phyloP scores from a whole-genome alignment of 2,329 filamentous ascomycete species.

The Thermothelomyces thermophilus region DNA sequence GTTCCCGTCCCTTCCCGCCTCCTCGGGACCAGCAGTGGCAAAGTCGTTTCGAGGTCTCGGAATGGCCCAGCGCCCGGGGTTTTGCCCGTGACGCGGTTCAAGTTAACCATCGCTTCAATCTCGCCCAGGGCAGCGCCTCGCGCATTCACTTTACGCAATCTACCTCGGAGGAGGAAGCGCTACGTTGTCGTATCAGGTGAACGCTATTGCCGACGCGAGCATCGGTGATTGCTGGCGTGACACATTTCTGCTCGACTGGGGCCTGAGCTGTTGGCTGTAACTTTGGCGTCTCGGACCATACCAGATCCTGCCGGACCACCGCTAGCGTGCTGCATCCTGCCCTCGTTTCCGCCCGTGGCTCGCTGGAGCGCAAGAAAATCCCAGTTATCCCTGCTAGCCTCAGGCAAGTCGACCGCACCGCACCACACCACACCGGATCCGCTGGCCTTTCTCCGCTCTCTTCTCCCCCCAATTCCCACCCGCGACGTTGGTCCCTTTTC shows the following conservation, averaged over 20 bases:
- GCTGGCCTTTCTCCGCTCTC: constrained; percentile 16
- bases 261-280: not conserved
- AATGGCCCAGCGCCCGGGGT: not conserved
- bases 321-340: constrained; percentile 26
- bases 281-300: constrained; percentile 17
- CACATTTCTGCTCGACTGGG: not conserved
- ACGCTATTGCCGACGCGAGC: not conserved
- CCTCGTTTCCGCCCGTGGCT: constrained; percentile 22
- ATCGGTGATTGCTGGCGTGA: not conserved
- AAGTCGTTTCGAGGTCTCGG: constrained; percentile 3
- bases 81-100: not conserved
- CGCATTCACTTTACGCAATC: too few species aligned
- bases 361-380: constrained; percentile 17
- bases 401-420: constrained; percentile 6
- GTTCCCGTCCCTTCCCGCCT: constrained; percentile 5
- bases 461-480: constrained; percentile 17
- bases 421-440: constrained; percentile 17
- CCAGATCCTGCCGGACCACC: constrained; percentile 23
- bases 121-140: too few species aligned
- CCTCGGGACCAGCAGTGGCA: constrained; percentile 15
- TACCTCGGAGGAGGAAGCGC: too few species aligned
- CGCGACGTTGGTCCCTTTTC: constrained; percentile 1
- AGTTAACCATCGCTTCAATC: too few species aligned
- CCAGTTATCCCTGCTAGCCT: constrained; percentile 18
- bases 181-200: too few species aligned